Conservation (phyloP, 257 asterid genomes). For the Striga asiatica region DNA sequence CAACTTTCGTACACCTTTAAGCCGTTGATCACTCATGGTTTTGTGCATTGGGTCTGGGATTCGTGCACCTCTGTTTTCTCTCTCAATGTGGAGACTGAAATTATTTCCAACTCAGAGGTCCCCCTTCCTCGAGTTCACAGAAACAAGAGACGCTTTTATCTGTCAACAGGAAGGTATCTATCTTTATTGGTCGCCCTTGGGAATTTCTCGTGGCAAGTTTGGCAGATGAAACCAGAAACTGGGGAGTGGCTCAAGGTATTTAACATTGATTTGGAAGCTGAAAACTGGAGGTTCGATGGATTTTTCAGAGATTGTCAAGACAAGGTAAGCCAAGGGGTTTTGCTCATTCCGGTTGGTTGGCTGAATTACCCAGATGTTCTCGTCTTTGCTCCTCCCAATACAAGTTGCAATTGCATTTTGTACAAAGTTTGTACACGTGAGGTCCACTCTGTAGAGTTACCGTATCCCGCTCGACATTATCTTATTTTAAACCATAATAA, state of each 20-base stretch:
- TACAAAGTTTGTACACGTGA: no score
- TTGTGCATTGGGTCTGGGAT: neutral
- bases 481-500: no score
- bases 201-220: neutral
- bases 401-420: no score
- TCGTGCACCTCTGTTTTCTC: neutral
- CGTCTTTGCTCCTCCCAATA: no score
- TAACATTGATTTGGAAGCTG: neutral
- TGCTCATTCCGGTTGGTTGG: neutral
- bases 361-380: neutral
- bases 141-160: neutral
- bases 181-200: neutral
- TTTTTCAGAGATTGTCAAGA: no score
- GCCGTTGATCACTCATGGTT: neutral
- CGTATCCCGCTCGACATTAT: no score
- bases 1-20: neutral
- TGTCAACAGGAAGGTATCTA: neutral
- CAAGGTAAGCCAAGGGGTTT: no score
- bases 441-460: no score
- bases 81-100: neutral
- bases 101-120: neutral
- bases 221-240: neutral
- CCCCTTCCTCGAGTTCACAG: neutral
- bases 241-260: neutral
- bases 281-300: neutral